phyloP scores from a whole-genome alignment of 2,329 filamentous ascomycete species.

The Cercospora sesami region DNA sequence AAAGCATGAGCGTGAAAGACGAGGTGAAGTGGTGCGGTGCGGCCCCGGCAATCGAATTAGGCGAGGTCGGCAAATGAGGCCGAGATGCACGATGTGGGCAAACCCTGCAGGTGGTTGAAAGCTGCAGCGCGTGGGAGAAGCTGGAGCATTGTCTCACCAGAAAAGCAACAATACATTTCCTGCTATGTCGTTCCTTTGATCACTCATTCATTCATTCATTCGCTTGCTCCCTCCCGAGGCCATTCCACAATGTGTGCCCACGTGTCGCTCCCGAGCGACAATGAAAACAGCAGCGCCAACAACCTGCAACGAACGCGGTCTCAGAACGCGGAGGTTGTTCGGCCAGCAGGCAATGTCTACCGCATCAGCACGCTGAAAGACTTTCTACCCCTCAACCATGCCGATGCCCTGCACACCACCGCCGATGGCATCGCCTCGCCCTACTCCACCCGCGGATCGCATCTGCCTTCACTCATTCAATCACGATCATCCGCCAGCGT shows the following conservation, averaged over 20 bases:
- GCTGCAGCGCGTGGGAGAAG: neutral
- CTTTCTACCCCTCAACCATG: slow-evolving; percentile 44
- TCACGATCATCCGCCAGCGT: slow-evolving; percentile 30
- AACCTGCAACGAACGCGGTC: slow-evolving; percentile 12
- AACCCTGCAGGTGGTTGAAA: neutral
- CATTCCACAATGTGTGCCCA: slow-evolving; percentile 4
- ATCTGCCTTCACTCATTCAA: slow-evolving; percentile 41
- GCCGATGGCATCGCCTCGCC: slow-evolving; percentile 37
- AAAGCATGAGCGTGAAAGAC: neutral
- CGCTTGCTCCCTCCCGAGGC: neutral
- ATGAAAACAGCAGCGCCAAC: slow-evolving; percentile 5
- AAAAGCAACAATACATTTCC: slow-evolving; percentile 1
- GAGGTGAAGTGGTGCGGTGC: neutral
- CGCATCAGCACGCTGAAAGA: slow-evolving; percentile 33
- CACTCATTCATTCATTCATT: neutral
- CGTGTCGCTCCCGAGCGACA: slow-evolving; percentile 5
- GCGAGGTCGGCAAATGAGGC: slow-evolving; percentile 1
- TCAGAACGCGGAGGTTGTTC: slow-evolving; percentile 6
- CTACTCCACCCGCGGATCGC: slow-evolving; percentile 48
- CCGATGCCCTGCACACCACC: slow-evolving; percentile 8
- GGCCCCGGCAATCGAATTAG: neutral
- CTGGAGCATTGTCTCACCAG: neutral
- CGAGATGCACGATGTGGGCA: neutral
- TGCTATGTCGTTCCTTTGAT: slow-evolving; percentile 1
- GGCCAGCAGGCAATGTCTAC: slow-evolving; percentile 18